Conservation (phyloP, 805 yeast species). For the Isabelozyma heimii region DNA sequence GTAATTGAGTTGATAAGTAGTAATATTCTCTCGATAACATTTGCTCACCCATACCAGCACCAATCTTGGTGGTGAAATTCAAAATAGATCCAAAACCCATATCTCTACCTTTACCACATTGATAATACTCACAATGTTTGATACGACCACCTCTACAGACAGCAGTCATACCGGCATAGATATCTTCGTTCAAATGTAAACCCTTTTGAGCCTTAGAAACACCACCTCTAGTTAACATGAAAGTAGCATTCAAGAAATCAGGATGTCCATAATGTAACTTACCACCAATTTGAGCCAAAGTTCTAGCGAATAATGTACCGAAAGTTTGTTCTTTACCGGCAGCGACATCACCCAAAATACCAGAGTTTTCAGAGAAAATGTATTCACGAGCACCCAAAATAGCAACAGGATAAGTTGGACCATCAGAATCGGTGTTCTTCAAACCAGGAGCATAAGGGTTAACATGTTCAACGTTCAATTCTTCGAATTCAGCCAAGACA, state of each 20-base stretch:
- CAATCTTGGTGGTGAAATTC: slow-evolving; percentile 80
- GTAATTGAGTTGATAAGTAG: slow-evolving; percentile 73
- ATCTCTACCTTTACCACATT: slow-evolving; percentile 87
- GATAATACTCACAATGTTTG: slow-evolving; percentile 78
- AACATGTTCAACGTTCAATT: slow-evolving; percentile 55
- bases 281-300: slow-evolving; percentile 78
- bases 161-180: slow-evolving; percentile 84
- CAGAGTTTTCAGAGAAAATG: slow-evolving; percentile 78
- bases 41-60: slow-evolving; percentile 91
- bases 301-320: slow-evolving; percentile 80
- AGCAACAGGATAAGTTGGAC: slow-evolving; percentile 60
- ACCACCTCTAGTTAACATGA: slow-evolving; percentile 84
- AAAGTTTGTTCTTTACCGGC: slow-evolving; percentile 89
- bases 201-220: slow-evolving; percentile 85
- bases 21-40: slow-evolving; percentile 79
- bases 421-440: slow-evolving; percentile 47
- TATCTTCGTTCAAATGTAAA: slow-evolving; percentile 79
- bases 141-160: slow-evolving; percentile 77
- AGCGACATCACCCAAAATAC: slow-evolving; percentile 80
- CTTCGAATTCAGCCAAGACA: slow-evolving; percentile 75
- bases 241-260: slow-evolving; percentile 70
- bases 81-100: slow-evolving; percentile 80
- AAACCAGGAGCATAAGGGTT: slow-evolving; percentile 79
- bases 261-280: slow-evolving; percentile 88
- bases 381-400: slow-evolving; percentile 83